phyloP scores from a whole-genome alignment of 768 basidiomycete genomes.

The Leccinum incarnatum region DNA sequence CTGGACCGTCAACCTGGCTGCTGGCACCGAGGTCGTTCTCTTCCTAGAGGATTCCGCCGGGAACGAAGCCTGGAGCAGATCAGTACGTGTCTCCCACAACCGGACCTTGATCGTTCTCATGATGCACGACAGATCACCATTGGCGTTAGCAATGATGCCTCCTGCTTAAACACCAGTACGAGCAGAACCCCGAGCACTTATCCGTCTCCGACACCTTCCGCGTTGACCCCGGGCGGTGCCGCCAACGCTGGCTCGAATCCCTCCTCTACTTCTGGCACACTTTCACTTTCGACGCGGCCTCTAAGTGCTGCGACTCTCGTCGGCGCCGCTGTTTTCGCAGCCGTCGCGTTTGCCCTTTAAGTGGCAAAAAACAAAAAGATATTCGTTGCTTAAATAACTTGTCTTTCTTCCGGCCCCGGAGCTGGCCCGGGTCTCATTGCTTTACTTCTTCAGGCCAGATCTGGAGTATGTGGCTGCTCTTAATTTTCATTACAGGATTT shows the following conservation, averaged over 20 bases:
- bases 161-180: constrained; percentile 32
- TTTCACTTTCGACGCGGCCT: constrained; percentile 24
- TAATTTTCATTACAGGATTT: constrained; percentile 7
- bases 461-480: constrained; percentile 7
- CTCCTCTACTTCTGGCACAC: constrained; percentile 19
- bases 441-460: constrained; percentile 7
- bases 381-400: constrained; percentile 19
- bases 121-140: constrained; percentile 34
- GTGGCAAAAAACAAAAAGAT: constrained; percentile 1
- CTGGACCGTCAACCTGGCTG: constrained; percentile 42
- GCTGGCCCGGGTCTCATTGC: constrained; percentile 11
- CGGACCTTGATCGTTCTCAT: not conserved
- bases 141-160: constrained; percentile 32
- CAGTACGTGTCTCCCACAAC: constrained; percentile 39
- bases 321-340: constrained; percentile 18
- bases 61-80: constrained; percentile 65
- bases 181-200: not conserved
- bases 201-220: constrained; percentile 14
- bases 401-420: not conserved
- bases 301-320: constrained; percentile 23
- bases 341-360: constrained; percentile 26
- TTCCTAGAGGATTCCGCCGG: constrained; percentile 51
- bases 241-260: constrained; percentile 32
- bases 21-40: constrained; percentile 48
- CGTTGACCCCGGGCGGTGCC: constrained; percentile 29